Conservation (phyloP, 78 protist species). For the Acrasis kona region DNA sequence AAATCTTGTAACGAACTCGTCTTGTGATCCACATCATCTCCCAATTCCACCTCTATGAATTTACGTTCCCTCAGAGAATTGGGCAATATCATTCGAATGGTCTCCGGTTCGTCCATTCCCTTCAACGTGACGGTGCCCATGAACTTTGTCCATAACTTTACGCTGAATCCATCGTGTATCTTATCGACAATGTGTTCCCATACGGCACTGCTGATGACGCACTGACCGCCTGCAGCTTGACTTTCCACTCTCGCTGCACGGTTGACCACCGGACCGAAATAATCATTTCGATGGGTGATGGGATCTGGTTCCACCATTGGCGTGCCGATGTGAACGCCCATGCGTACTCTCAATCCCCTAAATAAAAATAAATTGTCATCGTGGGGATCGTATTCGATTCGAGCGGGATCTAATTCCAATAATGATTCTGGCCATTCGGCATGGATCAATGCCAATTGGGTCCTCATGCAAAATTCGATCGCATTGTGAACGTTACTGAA, state of each 20-base stretch:
- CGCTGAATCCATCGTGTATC: too few species aligned
- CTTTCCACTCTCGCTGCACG: constrained; percentile 13
- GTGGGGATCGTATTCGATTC: background rate
- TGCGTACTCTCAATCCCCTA: constrained; percentile 9
- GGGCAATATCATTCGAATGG: too few species aligned
- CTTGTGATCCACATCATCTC: too few species aligned
- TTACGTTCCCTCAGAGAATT: too few species aligned
- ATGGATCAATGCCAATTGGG: constrained; percentile 11
- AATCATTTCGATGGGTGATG: constrained; percentile 4
- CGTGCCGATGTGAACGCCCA: constrained; percentile 21
- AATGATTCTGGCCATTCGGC: constrained; percentile 32
- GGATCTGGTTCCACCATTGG: constrained; percentile 1
- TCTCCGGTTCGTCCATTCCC: too few species aligned
- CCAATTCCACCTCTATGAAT: too few species aligned
- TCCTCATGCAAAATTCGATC: background rate
- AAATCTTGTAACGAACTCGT: too few species aligned
- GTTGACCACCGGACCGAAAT: constrained; percentile 26
- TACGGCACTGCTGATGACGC: constrained; percentile 5
- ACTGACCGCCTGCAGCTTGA: constrained; percentile 18
- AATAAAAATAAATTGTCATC: background rate
- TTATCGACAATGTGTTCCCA: too few species aligned
- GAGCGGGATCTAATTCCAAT: background rate
- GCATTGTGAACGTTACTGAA: constrained; percentile 14
- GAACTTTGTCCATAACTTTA: too few species aligned
- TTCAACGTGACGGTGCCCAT: too few species aligned